phyloP scores from a whole-genome alignment of 2,329 filamentous ascomycete species.

The Aspergillaceae sp. region DNA sequence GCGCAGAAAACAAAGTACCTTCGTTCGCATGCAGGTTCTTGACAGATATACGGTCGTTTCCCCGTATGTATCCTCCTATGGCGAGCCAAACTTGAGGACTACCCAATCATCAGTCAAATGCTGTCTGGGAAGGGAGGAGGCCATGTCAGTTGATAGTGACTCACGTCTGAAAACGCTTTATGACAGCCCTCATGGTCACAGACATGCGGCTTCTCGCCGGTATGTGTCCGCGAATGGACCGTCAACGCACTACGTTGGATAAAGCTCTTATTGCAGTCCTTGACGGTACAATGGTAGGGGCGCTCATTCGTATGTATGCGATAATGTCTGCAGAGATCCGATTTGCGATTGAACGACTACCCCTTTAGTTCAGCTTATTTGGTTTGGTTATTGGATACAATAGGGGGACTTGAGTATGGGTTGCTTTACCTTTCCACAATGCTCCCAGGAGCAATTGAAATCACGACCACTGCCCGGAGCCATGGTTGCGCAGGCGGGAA shows the following conservation, averaged over 20 bases:
- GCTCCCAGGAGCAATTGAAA: constrained; percentile 37
- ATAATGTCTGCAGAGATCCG: constrained; percentile 39
- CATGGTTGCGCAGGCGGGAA: constrained; percentile 18
- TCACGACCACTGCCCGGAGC: constrained; percentile 34
- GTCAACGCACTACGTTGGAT: constrained; percentile 42
- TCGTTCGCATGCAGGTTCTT: constrained; percentile 32
- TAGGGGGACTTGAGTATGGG: too few species aligned
- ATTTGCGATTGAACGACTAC: constrained; percentile 43
- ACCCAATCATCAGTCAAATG: constrained; percentile 4
- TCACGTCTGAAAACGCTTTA: constrained; percentile 39
- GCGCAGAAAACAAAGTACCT: constrained; percentile 18
- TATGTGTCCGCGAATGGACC: constrained; percentile 38
- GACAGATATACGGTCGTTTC: constrained; percentile 34
- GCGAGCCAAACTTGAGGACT: constrained; percentile 35
- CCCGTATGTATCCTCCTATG: constrained; percentile 34
- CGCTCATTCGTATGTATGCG: constrained; percentile 43
- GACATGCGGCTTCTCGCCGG: constrained; percentile 38
- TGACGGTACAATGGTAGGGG: constrained; percentile 38
- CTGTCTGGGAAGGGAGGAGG: background rate
- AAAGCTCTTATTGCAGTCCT: constrained; percentile 40
- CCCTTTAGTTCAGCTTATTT: background rate
- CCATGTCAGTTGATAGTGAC: constrained; percentile 3
- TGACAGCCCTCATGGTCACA: constrained; percentile 35
- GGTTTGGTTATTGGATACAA: too few species aligned
- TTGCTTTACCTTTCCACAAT: constrained; percentile 34